phyloP scores from a whole-genome alignment of 1,284 basidiomycete species.

The Uromyces viciae-fabae region DNA sequence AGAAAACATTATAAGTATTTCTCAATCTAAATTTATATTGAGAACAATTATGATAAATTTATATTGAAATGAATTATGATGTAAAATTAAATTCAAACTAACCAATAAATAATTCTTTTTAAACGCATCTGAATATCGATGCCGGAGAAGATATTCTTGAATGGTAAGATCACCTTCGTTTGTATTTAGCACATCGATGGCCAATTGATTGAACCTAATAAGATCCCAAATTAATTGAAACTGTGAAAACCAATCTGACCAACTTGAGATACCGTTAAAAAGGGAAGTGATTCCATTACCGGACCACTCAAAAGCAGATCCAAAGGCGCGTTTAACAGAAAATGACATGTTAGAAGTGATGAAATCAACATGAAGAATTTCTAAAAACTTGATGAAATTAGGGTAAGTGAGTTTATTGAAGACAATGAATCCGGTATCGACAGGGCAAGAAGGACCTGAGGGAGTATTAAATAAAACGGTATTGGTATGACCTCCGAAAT shows the following conservation, averaged over 20 bases:
- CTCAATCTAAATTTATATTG: too few relatives aligned
- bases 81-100: constrained; percentile 51
- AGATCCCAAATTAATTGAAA: constrained; percentile 76
- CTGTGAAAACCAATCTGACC: constrained; percentile 60
- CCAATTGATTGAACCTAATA: constrained; percentile 70
- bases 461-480: constrained; percentile 62
- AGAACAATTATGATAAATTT: too few relatives aligned
- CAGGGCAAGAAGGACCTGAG: not conserved
- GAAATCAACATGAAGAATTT: constrained; percentile 61
- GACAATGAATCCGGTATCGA: constrained; percentile 54
- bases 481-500: constrained; percentile 74
- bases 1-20: not conserved
- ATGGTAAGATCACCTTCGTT: constrained; percentile 61
- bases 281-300: constrained; percentile 64
- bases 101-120: constrained; percentile 75
- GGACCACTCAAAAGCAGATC: constrained; percentile 68
- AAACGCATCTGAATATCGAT: constrained; percentile 69
- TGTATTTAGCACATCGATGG: constrained; percentile 56
- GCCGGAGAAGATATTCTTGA: constrained; percentile 65
- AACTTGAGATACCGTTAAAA: constrained; percentile 65
- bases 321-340: constrained; percentile 67
- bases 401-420: constrained; percentile 75
- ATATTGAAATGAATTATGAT: too few relatives aligned
- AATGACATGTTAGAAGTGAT: constrained; percentile 73
- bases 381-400: constrained; percentile 71